A percentile compares a stretch with the other conserved stretches of the same genome.
Conservation (phyloP, 2,329 filamentous ascomycete species). For the Ophiostoma pallidulum region DNA sequence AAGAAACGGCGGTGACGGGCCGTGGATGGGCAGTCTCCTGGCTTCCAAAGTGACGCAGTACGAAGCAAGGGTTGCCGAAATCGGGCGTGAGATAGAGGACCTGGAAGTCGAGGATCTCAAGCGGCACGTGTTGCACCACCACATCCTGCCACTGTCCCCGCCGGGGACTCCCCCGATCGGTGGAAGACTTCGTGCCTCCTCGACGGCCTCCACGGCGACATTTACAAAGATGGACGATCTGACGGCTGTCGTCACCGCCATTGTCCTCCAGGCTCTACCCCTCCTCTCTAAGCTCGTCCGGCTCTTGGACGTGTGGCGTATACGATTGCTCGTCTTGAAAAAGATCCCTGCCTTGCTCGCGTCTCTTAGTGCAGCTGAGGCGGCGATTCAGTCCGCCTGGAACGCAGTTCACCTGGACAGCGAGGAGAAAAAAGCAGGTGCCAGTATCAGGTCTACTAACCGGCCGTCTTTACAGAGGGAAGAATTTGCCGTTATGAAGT, state of each 20-base stretch:
- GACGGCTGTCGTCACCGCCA: conserved; percentile 81
- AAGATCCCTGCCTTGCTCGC: conserved; percentile 60
- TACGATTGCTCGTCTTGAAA: conserved; percentile 64
- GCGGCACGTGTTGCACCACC: conserved; percentile 71
- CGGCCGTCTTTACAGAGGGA: conserved; percentile 31
- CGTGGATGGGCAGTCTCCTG: conserved; percentile 63
- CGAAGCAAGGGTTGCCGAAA: conserved; percentile 64
- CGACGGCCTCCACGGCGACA: conserved; percentile 30
- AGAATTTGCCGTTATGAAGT: conserved; percentile 50
- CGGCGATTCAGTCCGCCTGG: conserved; percentile 58
- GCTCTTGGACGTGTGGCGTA: conserved; percentile 68
- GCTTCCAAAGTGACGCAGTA: conserved; percentile 55
- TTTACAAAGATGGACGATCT: conserved; percentile 78
- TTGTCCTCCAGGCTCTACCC: conserved; percentile 80
- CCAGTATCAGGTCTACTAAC: too few species aligned
- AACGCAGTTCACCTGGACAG: conserved; percentile 37
- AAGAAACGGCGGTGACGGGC: conserved; percentile 16
- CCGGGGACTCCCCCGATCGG: conserved; percentile 30
- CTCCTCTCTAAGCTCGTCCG: conserved; percentile 64
- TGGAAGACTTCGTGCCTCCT: conserved; percentile 25
- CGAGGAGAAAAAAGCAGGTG: conserved; percentile 10
- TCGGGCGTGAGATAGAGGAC: conserved; percentile 57
- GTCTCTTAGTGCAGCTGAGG: conserved; percentile 56
- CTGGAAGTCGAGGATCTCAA: conserved; percentile 83
- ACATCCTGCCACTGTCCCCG: conserved; percentile 55